phyloP scores from a whole-genome alignment of 768 basidiomycete species.

The Tulasnella sp. region DNA sequence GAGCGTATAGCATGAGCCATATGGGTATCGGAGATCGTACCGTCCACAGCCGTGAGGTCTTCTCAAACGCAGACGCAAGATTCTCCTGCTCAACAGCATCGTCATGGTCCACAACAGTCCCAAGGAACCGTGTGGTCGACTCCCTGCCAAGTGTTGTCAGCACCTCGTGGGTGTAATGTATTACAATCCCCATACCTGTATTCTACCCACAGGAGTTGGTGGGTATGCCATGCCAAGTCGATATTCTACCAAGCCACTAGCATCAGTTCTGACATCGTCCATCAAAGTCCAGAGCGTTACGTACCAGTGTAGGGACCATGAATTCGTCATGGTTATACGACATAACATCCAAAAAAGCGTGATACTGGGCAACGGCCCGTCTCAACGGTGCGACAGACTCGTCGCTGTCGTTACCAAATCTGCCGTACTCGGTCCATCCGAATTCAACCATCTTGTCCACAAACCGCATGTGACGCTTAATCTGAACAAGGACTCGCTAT shows the following conservation, averaged over 20 bases:
- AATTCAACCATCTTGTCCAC: slow-evolving; percentile 14
- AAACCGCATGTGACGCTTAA: slow-evolving; percentile 19
- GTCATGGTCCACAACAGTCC: slow-evolving; percentile 17
- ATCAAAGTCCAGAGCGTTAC: not conserved
- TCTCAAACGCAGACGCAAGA: not conserved
- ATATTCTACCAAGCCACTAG: slow-evolving; percentile 8
- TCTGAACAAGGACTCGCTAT: not conserved
- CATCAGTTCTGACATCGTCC: no score
- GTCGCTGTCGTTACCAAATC: slow-evolving; percentile 6
- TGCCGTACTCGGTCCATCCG: slow-evolving; percentile 15
- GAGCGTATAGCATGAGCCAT: not conserved
- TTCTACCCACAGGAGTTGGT: slow-evolving; percentile 17
- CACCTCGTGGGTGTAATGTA: not conserved
- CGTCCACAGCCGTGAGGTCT: slow-evolving; percentile 1
- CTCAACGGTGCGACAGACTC: slow-evolving; percentile 2
- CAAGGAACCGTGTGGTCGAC: slow-evolving; percentile 7
- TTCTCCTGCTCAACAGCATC: slow-evolving; percentile 16
- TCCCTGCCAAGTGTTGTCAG: not conserved
- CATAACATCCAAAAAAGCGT: slow-evolving; percentile 20
- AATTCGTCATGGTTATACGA: slow-evolving; percentile 10
- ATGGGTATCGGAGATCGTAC: not conserved
- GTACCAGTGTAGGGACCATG: slow-evolving; percentile 19
- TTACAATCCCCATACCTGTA: slow-evolving; percentile 8
- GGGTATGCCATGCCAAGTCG: slow-evolving; percentile 21
- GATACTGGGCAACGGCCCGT: slow-evolving; percentile 17